A percentile compares a stretch with the other conserved stretches of the same genome.
phyloP scores from a whole-genome alignment of 2,329 filamentous ascomycete genomes.

The Aspergillus novoparasiticus region DNA sequence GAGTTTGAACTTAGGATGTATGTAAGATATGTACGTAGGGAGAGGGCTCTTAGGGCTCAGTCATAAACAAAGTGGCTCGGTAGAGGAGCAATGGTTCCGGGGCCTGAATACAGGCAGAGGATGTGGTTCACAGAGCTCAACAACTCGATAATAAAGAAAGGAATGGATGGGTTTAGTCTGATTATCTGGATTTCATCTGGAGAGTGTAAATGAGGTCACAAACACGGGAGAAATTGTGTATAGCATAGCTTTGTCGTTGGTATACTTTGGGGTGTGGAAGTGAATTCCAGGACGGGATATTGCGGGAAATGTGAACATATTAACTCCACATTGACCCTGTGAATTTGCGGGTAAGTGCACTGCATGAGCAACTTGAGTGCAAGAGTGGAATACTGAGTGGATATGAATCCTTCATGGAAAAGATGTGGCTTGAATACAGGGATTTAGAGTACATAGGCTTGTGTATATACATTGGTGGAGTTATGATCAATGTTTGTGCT shows the following conservation, averaged over 20 bases:
- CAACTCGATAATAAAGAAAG: not conserved
- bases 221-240: no score
- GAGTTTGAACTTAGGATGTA: not conserved
- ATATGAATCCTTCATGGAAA: not conserved
- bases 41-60: not conserved
- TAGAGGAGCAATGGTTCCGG: not conserved
- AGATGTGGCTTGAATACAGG: not conserved
- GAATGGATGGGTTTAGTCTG: not conserved
- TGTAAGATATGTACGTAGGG: not conserved
- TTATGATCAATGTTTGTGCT: not conserved
- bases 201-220: not conserved
- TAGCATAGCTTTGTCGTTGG: not conserved
- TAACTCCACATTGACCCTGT: not conserved
- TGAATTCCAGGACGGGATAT: not conserved
- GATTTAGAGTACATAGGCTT: conserved; percentile 2
- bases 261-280: not conserved
- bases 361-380: not conserved
- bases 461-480: conserved; percentile 3
- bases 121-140: no score
- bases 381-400: not conserved
- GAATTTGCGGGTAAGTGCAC: not conserved
- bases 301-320: not conserved
- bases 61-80: not conserved
- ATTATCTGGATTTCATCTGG: not conserved
- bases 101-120: not conserved